phyloP scores from a whole-genome alignment of 2,329 filamentous ascomycete species.

The Colletotrichum cereale region DNA sequence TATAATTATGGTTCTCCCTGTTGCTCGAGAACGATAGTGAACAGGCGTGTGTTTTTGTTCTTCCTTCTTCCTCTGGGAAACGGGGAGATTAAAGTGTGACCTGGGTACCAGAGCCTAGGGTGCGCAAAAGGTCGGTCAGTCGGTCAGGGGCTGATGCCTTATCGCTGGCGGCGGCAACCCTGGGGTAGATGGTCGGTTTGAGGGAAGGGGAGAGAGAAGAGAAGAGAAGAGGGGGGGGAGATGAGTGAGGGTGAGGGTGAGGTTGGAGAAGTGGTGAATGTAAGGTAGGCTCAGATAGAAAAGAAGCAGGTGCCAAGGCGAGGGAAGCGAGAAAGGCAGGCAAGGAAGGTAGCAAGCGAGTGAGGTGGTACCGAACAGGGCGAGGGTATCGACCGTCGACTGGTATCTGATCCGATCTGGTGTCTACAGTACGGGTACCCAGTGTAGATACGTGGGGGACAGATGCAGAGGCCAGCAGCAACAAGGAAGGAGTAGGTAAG shows the following conservation, averaged over 20 bases:
- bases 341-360: conserved; percentile 18
- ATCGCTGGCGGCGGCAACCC: neutral
- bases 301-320: conserved; percentile 30
- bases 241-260: conserved; percentile 6
- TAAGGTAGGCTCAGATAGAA: conserved; percentile 30
- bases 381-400: neutral
- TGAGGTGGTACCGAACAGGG: conserved; percentile 27
- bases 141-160: neutral
- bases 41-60: neutral
- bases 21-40: neutral
- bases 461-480: conserved; percentile 1
- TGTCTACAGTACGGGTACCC: conserved; percentile 21
- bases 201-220: neutral
- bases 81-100: neutral
- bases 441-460: conserved; percentile 4
- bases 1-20: conserved; percentile 30
- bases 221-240: neutral
- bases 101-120: neutral
- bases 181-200: neutral
- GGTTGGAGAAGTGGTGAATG: conserved; percentile 21
- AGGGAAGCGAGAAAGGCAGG: conserved; percentile 31
- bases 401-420: conserved; percentile 16
- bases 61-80: neutral
- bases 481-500: neutral
- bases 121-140: neutral